Evolutionary conservation across 2,329 filamentous ascomycete genomes (phyloP).

Genomic region (Penicillium vulpinum): DNA sequence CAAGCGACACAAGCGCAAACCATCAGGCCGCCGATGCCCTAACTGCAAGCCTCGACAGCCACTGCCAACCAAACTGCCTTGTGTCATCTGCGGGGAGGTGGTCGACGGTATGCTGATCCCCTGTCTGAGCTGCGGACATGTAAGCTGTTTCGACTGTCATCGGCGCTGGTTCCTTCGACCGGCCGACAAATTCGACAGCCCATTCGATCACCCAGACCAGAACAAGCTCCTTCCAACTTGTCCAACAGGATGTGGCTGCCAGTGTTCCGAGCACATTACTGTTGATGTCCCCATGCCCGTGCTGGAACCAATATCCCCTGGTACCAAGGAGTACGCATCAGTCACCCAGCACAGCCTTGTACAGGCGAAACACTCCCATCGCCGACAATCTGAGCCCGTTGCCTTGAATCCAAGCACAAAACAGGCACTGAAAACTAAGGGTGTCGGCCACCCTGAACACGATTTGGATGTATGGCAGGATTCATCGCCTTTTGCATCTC

Average conservation of each 20-base stretch:
- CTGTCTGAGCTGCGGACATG: slow-evolving; percentile 50
- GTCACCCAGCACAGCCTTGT: slow-evolving; percentile 1
- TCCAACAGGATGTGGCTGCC: slow-evolving; percentile 51
- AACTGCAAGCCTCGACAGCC: slow-evolving; percentile 39
- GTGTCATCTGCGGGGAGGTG: slow-evolving; percentile 46
- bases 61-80: slow-evolving; percentile 39
- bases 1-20: slow-evolving; percentile 22
- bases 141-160: slow-evolving; percentile 49
- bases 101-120: slow-evolving; percentile 48
- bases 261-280: slow-evolving; percentile 42
- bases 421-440: slow-evolving; percentile 15
- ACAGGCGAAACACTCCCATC: slow-evolving; percentile 22
- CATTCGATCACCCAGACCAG: slow-evolving; percentile 10
- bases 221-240: slow-evolving; percentile 35
- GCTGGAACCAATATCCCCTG: slow-evolving; percentile 22
- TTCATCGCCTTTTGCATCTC: slow-evolving; percentile 40
- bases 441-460: slow-evolving; percentile 31
- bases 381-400: slow-evolving; percentile 21
- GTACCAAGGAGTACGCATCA: neutral
- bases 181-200: slow-evolving; percentile 13
- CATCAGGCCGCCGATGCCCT: slow-evolving; percentile 31
- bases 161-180: slow-evolving; percentile 41
- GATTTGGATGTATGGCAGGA: slow-evolving; percentile 40
- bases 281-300: slow-evolving; percentile 35
- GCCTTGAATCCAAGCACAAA: slow-evolving; percentile 12